Base-by-base conservation (phyloP, 177 flowering plant species). In the Telopea speciosissima region DNA sequence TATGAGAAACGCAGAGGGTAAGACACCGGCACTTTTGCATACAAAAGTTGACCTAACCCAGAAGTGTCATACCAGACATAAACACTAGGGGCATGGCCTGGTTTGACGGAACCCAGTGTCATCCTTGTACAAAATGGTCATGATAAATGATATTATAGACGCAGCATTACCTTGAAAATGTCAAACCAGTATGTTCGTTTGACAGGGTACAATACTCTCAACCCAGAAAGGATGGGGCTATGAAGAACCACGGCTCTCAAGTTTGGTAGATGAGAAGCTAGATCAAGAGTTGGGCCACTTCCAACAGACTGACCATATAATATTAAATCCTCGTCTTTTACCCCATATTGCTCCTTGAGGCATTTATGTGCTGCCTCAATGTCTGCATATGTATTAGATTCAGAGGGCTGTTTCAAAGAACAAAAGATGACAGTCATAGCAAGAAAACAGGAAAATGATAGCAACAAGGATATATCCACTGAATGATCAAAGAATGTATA, bases 261-360 rank as follows among this genome's bases (percentile, higher is more conserved):
- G 78, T 85, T 78, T 63, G 88, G 80, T 31, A 85, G 31, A 7
- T 86, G 89, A 7, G 96, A 87, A 70, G 93, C 97, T 40, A 92
- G 89, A 77, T 92, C 93, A 74, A 86, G 68, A 4, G 97, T 92
- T 33, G 97, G 97, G 62, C 97, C 96, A 83, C 97, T 92, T 42
- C 97, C 97, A 76, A 90, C 96, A 28, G 97, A 92, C 74, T 92
- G 97, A 68, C 97, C 97, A 80, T 90, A 92, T 62, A 92, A 77
- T 75, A 92, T 89, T 66, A 90, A 60, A 67, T 92, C 83, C 62
- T 92, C 96, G 68, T 92, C 90, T 77, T 82, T 85, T 24, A 89
- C 90, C 25, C 89, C 93, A 77, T 90, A 92, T 68, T 83, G 83
- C 78, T 90, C 96, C 81, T 78, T 85, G 22, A 92, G 91, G 88